phyloP scores from a whole-genome alignment of 2,329 filamentous ascomycete genomes.

The Botryotinia globosa region DNA sequence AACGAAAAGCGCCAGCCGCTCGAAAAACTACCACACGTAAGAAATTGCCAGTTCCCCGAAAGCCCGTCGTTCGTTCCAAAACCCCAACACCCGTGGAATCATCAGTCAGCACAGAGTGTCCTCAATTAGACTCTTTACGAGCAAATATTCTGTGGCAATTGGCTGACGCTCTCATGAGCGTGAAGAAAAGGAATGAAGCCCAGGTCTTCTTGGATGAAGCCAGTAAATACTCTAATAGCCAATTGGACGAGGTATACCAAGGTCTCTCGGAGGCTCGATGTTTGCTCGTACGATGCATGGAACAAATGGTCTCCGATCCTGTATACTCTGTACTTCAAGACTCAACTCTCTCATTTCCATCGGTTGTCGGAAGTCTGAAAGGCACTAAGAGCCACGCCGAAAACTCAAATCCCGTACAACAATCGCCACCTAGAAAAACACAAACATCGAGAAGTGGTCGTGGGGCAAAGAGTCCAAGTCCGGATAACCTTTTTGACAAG shows the following conservation, averaged over 20 bases:
- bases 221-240: conserved; percentile 44
- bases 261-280: conserved; percentile 65
- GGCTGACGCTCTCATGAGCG: conserved; percentile 46
- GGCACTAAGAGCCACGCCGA: conserved; percentile 28
- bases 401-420: conserved; percentile 25
- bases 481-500: conserved; percentile 42
- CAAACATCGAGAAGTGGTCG: conserved; percentile 22
- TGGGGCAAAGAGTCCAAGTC: conserved; percentile 28
- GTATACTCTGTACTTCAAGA: conserved; percentile 89
- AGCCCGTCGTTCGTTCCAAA: conserved; percentile 34
- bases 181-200: conserved; percentile 56
- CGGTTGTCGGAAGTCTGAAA: conserved; percentile 45
- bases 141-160: conserved; percentile 51
- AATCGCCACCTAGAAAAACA: conserved; percentile 31
- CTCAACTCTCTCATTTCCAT: conserved; percentile 84
- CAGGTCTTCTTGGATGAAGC: conserved; percentile 53
- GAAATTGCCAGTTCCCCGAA: conserved; percentile 36
- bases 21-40: conserved; percentile 27
- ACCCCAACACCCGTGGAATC: conserved; percentile 24
- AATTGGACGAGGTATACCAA: conserved; percentile 46
- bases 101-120: conserved; percentile 37
- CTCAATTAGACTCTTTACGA: conserved; percentile 43
- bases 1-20: conserved; percentile 33
- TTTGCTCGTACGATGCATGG: conserved; percentile 64
- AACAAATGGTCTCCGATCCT: conserved; percentile 73